A percentile compares a stretch with the other conserved stretches of the same genome.
Evolutionary conservation across 2,329 filamentous ascomycete species (phyloP).

Genomic region (Aspergillus sp.): DNA sequence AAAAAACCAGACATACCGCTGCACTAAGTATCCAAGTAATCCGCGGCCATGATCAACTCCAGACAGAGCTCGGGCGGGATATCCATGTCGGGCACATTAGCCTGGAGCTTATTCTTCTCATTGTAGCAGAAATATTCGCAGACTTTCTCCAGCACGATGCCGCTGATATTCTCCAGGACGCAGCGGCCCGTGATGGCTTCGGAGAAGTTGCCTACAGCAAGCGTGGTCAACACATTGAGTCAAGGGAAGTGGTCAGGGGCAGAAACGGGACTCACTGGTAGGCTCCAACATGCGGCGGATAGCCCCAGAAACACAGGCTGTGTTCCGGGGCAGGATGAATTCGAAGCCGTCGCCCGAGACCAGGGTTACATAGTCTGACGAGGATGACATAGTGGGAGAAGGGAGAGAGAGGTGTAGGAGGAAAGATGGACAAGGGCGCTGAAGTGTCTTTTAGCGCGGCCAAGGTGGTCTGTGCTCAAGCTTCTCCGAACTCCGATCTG

Average conservation of each 20-base stretch:
- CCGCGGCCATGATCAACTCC: slow-evolving; percentile 57
- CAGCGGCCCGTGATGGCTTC: slow-evolving; percentile 51
- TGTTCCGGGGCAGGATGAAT: slow-evolving; percentile 52
- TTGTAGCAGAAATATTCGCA: slow-evolving; percentile 64
- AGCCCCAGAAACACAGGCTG: slow-evolving; percentile 52
- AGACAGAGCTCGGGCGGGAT: slow-evolving; percentile 56
- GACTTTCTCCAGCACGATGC: slow-evolving; percentile 56
- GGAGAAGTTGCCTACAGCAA: slow-evolving; percentile 46
- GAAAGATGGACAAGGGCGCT: slow-evolving; percentile 3
- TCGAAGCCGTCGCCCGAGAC: slow-evolving; percentile 57
- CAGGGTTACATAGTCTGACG: slow-evolving; percentile 52
- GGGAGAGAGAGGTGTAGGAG: slow-evolving; percentile 3
- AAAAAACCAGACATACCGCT: background rate
- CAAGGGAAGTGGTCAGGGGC: background rate
- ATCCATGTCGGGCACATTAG: slow-evolving; percentile 57
- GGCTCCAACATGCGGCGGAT: slow-evolving; percentile 57
- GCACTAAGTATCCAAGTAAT: slow-evolving; percentile 50
- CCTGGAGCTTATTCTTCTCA: slow-evolving; percentile 51
- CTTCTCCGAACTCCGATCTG: slow-evolving; percentile 6
- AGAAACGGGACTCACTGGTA: slow-evolving; percentile 47
- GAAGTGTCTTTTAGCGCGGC: background rate
- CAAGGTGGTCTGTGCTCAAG: slow-evolving; percentile 22
- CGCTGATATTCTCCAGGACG: slow-evolving; percentile 53
- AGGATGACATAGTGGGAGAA: slow-evolving; percentile 7
- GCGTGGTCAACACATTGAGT: background rate